Evolutionary conservation across 768 basidiomycete genomes (phyloP), one percentile per base, ranked within the genome.

Genomic region (Termitomyces sp.): DNA sequence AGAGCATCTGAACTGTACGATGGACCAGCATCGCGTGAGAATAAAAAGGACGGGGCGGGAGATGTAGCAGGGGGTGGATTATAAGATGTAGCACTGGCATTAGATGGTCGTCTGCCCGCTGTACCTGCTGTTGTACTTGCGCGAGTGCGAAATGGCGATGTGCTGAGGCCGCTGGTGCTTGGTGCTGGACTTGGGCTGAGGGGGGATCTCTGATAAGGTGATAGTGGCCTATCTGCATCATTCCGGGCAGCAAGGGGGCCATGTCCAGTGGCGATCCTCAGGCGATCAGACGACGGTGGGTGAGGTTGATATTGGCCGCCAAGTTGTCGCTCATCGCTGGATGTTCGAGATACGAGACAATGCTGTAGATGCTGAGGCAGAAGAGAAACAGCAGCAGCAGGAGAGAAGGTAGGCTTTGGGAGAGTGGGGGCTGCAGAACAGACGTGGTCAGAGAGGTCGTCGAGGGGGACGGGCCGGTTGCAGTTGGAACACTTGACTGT

Each of bases 401-500:
- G 76, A 21, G 80, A 74, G 34, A 72, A 66, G 3, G 70, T 39
- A 28, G 75, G 74, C 45, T 70, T 73, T 17, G 71, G 73, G 2
- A 74, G 65, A 16, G 70, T 65, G 47, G 82, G 77, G 10, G 76
- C 66, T 17, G 84, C 76, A 1, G 80, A 77, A 69, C 94, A 97
- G 66, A 84, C 74, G 67, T 96, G 94, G 59, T 91, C 88, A 37
- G 84, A 84, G 35, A 96, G 83, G 45, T 85, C 78, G 46, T 78
- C 72, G 35, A 96, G 76, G 32, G 88, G 84, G 39, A 97, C 89
- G 1, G 80, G 82, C 9, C 75, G 73, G 63, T 75, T 73, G 67
- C 94, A 97, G 30, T 74, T 86, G 2, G 91, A 91, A 70, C 94
- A 97, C 68, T 88, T 95, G 58, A 94, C 87, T 2, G 85, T 77